Percentiles rank a stretch among this genome's conserved stretches.
Conservation (phyloP, 192 early-diverging fungal species). For the Haplosporangium gracile region DNA sequence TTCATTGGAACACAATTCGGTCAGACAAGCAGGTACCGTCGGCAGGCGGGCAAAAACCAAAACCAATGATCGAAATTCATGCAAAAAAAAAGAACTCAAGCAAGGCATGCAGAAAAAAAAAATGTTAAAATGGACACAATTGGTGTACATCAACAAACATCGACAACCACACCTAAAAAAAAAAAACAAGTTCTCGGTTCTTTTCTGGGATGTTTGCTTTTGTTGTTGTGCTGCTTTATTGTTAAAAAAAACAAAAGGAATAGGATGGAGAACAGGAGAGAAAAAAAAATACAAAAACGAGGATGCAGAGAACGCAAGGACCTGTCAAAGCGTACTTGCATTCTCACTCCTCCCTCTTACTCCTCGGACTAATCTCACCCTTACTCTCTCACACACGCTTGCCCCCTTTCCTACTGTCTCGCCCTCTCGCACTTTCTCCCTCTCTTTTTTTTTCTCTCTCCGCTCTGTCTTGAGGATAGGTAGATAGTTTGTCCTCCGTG, state of each 20-base stretch:
- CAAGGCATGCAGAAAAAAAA: not conserved
- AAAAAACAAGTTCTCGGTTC: slow-evolving; percentile 1
- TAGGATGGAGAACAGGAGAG: not conserved
- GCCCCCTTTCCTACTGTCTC: not conserved
- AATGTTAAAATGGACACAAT: not conserved
- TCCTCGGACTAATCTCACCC: slow-evolving; percentile 1
- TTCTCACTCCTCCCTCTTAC: not conserved
- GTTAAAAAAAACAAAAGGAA: not conserved
- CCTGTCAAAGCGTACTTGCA: slow-evolving; percentile 6
- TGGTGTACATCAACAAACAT: too few species aligned
- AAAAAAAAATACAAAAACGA: too few species aligned
- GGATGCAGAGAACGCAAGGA: slow-evolving; percentile 5
- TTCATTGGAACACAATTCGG: not conserved
- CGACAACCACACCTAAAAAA: not conserved
- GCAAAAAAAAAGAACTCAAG: not conserved
- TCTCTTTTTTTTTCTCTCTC: not conserved
- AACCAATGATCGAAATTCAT: not conserved
- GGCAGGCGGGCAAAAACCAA: not conserved
- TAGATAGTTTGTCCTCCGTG: slow-evolving; percentile 10
- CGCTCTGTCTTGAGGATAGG: too few species aligned
- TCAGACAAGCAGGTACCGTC: too few species aligned
- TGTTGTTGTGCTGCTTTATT: not conserved
- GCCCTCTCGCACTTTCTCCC: not conserved
- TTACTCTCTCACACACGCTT: not conserved
- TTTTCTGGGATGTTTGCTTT: not conserved